These are phyloP conservation scores for Colletotrichum sp. DNA, from an alignment of 2,329 filamentous ascomycete species.

Conservation along the genomic window DNA sequence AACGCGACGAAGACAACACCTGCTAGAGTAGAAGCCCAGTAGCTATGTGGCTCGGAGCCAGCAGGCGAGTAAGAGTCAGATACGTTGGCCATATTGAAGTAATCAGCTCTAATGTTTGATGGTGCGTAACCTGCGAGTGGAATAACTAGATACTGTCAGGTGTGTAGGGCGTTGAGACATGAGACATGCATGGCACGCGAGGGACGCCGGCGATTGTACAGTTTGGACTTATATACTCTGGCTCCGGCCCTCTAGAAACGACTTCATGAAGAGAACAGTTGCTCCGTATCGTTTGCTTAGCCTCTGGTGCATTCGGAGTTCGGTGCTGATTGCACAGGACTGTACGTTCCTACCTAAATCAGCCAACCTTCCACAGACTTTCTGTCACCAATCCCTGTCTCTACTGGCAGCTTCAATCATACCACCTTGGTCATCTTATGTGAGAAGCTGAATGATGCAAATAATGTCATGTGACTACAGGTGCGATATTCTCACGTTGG, in stretches of 20 bases:
- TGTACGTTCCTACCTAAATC: neutral
- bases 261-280: neutral
- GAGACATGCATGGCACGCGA: accelerated
- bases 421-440: neutral
- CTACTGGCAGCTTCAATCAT: neutral
- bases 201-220: accelerated
- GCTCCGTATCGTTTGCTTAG: accelerated
- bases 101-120: neutral
- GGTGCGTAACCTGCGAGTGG: neutral
- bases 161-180: neutral
- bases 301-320: neutral
- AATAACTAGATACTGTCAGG: neutral
- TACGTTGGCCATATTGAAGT: neutral
- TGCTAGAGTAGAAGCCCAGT: neutral
- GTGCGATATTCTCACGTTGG: neutral
- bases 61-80: neutral
- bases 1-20: neutral
- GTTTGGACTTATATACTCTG: neutral
- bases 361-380: neutral
- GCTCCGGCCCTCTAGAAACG: accelerated
- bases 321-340: neutral
- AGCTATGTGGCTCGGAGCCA: neutral
- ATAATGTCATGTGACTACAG: neutral
- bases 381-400: neutral
- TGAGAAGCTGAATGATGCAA: neutral